These are phyloP conservation scores for Microcos paniculata DNA, from an alignment of 345 rosid genomes.

Conservation along the genomic window DNA sequence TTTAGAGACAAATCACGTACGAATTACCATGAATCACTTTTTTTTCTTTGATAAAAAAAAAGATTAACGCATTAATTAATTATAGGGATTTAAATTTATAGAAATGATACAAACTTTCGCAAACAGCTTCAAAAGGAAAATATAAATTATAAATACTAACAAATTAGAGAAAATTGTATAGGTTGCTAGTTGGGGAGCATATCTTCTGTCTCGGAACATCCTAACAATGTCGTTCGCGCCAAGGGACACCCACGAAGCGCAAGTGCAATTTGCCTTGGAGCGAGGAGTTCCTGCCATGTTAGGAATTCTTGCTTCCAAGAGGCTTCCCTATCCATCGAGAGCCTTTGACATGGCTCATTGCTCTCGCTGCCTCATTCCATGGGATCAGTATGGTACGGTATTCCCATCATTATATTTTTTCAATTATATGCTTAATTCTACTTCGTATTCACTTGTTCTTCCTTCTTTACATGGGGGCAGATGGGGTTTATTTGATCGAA, in stretches of 20 bases:
- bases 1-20: too few species aligned
- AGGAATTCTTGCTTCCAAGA: slow-evolving; percentile 53
- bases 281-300: slow-evolving; percentile 74
- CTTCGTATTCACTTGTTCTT: background rate
- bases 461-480: slow-evolving; percentile 15
- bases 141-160: too few species aligned
- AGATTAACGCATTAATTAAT: too few species aligned
- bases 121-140: too few species aligned
- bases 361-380: slow-evolving; percentile 78
- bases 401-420: background rate
- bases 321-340: slow-evolving; percentile 65
- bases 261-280: slow-evolving; percentile 73
- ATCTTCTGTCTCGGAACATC: slow-evolving; percentile 48
- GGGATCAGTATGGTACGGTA: slow-evolving; percentile 49
- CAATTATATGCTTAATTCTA: background rate
- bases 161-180: slow-evolving; percentile 4
- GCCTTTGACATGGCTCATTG: slow-evolving; percentile 80
- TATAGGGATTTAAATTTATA: too few species aligned
- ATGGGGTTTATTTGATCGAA: slow-evolving; percentile 57
- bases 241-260: slow-evolving; percentile 70
- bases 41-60: too few species aligned
- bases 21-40: too few species aligned
- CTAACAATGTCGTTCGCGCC: slow-evolving; percentile 65
- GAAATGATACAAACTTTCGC: too few species aligned
- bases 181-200: slow-evolving; percentile 82